Conservation (phyloP, 1,284 basidiomycete species). For the Psilocybe mexicana region DNA sequence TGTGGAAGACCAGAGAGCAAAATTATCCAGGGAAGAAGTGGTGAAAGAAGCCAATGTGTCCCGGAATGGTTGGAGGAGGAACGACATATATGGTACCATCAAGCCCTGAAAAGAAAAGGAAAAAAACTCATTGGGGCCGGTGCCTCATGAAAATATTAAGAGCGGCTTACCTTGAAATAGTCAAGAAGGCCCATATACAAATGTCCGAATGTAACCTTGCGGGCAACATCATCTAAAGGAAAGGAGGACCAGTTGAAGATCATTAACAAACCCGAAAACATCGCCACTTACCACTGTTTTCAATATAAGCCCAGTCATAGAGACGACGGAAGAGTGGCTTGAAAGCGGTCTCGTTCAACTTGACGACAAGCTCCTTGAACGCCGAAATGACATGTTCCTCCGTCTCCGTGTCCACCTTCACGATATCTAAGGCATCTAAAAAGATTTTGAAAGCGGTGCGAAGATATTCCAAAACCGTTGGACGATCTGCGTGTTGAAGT, state of each 20-base stretch:
- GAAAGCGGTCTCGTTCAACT: slow-evolving; percentile 93
- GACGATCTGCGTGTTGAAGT: slow-evolving; percentile 64
- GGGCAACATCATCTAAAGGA: slow-evolving; percentile 35
- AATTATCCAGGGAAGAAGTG: slow-evolving; percentile 32
- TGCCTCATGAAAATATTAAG: neutral
- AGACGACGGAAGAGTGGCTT: slow-evolving; percentile 89
- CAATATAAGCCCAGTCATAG: slow-evolving; percentile 93
- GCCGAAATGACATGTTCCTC: slow-evolving; percentile 63
- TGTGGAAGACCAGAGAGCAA: slow-evolving; percentile 65
- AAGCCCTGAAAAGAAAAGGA: slow-evolving; percentile 52
- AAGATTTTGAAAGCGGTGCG: slow-evolving; percentile 81
- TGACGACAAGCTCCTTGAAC: slow-evolving; percentile 89
- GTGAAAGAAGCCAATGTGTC: slow-evolving; percentile 61
- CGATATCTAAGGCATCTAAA: slow-evolving; percentile 72
- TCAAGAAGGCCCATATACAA: slow-evolving; percentile 74
- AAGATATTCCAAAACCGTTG: slow-evolving; percentile 69
- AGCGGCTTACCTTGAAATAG: slow-evolving; percentile 73
- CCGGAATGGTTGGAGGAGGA: slow-evolving; percentile 69
- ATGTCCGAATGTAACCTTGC: slow-evolving; percentile 72
- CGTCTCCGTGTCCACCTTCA: slow-evolving; percentile 29
- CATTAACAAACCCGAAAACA: neutral
- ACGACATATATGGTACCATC: slow-evolving; percentile 89
- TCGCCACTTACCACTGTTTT: slow-evolving; percentile 46
- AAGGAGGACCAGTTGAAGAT: neutral
- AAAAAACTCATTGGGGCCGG: slow-evolving; percentile 8